Evolutionary conservation across 1,284 basidiomycete species (phyloP).

Genomic region (Neolentinus lepideus): DNA sequence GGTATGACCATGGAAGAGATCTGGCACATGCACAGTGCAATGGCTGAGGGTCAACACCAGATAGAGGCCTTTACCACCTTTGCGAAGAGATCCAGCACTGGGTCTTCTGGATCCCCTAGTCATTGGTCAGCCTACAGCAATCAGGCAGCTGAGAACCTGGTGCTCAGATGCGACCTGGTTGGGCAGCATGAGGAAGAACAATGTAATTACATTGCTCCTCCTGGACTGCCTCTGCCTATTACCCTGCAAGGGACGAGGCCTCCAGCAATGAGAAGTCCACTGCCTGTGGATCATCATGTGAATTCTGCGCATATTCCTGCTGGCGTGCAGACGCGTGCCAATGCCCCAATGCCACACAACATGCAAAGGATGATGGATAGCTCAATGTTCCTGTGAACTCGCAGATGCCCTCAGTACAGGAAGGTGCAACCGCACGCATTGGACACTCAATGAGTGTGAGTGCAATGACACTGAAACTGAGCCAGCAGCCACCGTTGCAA

Average conservation of each 20-base stretch:
- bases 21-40: not conserved
- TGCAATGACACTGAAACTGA: not conserved
- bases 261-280: not conserved
- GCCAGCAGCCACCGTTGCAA: not conserved
- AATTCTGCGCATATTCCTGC: not conserved
- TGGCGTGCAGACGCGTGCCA: not conserved
- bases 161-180: not conserved
- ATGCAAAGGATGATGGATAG: not conserved
- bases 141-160: not conserved
- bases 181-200: not conserved
- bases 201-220: not conserved
- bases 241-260: not conserved
- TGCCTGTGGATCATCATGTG: not conserved
- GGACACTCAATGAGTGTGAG: too few relatives aligned
- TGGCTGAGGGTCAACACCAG: not conserved
- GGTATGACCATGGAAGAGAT: not conserved
- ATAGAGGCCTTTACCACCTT: not conserved
- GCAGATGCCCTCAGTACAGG: not conserved
- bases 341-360: not conserved
- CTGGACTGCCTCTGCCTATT: too few relatives aligned
- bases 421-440: too few relatives aligned
- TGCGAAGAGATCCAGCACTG: not conserved
- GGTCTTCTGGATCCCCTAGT: not conserved
- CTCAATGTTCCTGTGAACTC: not conserved
- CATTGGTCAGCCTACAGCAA: not conserved